These are phyloP conservation scores for Zea luxurians DNA, from an alignment of 176 grass and related monocot genomes.

Conservation along the genomic window DNA sequence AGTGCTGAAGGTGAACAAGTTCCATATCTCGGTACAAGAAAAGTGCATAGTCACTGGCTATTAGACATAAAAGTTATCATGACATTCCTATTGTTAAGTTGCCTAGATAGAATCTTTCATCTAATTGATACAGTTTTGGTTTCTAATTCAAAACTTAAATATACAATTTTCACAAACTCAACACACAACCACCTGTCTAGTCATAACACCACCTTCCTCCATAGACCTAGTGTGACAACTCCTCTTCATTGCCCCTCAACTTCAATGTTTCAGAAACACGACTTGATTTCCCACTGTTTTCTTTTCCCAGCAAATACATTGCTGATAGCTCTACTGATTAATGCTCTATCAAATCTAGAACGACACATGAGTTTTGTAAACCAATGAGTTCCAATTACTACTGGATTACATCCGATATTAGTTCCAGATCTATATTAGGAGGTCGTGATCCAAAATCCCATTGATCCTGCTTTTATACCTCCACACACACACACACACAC, in stretches of 20 bases:
- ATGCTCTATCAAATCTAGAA: conserved; percentile 24
- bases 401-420: neutral
- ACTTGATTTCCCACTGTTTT: neutral
- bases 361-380: neutral
- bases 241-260: neutral
- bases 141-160: conserved; percentile 9
- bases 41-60: neutral
- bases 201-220: neutral
- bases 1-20: neutral
- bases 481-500: neutral
- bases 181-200: neutral
- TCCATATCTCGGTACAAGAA: neutral
- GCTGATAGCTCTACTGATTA: conserved; percentile 15
- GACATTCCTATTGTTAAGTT: neutral
- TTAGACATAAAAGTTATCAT: neutral
- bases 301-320: neutral
- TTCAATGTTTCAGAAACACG: conserved; percentile 2
- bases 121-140: neutral
- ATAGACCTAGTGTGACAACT: neutral
- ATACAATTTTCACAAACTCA: neutral
- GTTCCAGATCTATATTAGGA: conserved; percentile 28
- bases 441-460: conserved; percentile 26
- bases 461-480: conserved; percentile 18
- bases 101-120: neutral
- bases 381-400: conserved; percentile 24